Conservation (phyloP, 345 rosid species). For the Nephelium lappaceum region DNA sequence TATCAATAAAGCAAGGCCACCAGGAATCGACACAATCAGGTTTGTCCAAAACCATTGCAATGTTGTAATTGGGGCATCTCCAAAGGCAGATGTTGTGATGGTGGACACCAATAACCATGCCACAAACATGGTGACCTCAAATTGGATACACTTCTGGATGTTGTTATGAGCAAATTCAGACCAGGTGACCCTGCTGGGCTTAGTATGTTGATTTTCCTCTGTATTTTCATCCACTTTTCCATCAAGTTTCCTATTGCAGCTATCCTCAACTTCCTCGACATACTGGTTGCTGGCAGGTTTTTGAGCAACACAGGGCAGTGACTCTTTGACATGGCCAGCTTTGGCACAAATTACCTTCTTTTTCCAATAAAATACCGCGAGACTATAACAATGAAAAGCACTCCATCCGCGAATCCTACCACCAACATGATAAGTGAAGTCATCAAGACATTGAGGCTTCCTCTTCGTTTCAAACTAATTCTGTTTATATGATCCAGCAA, state of each 20-base stretch:
- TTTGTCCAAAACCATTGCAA: slow-evolving; percentile 12
- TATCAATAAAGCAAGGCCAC: slow-evolving; percentile 8
- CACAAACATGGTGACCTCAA: slow-evolving; percentile 11
- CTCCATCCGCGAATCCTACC: slow-evolving; percentile 11
- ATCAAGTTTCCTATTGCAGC: too few species aligned
- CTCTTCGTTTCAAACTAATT: neutral
- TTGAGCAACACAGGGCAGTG: too few species aligned
- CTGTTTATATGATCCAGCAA: neutral
- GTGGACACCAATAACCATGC: neutral
- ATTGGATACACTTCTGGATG: slow-evolving; percentile 11
- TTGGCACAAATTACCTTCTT: slow-evolving; percentile 5
- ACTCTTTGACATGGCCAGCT: neutral
- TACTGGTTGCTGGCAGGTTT: too few species aligned
- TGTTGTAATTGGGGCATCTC: neutral
- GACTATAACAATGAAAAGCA: slow-evolving; percentile 1
- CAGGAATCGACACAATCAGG: neutral
- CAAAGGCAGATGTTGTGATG: neutral
- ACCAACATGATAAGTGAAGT: slow-evolving; percentile 2
- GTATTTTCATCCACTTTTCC: too few species aligned
- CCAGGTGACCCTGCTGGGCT: too few species aligned
- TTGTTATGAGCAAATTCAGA: slow-evolving; percentile 8
- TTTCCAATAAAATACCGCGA: slow-evolving; percentile 9
- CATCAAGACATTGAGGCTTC: neutral
- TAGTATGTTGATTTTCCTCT: too few species aligned
- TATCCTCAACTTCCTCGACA: too few species aligned